These are phyloP conservation scores for Basipetospora chlamydospora DNA, from an alignment of 2,329 filamentous ascomycete genomes.

Conservation along the genomic window DNA sequence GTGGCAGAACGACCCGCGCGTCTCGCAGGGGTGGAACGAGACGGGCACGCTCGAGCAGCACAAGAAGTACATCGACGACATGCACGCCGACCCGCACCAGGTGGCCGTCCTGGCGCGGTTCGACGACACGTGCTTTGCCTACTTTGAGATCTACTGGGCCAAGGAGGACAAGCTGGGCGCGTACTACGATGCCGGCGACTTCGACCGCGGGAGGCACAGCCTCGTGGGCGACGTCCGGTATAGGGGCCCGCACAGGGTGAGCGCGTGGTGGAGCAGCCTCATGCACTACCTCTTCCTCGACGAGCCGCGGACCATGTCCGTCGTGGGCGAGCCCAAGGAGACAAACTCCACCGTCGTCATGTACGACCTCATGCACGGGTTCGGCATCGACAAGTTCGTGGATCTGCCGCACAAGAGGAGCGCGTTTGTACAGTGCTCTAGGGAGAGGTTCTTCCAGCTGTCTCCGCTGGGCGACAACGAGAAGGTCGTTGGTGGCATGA, in stretches of 20 bases:
- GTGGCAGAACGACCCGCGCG: slow-evolving; percentile 75
- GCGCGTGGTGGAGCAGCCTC: slow-evolving; percentile 45
- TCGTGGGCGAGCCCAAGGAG: slow-evolving; percentile 58
- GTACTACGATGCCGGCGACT: slow-evolving; percentile 40
- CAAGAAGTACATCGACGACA: slow-evolving; percentile 51
- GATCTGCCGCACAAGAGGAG: slow-evolving; percentile 60
- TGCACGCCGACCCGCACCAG: slow-evolving; percentile 59
- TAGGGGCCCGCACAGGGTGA: slow-evolving; percentile 45
- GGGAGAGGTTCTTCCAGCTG: slow-evolving; percentile 57
- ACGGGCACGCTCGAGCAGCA: slow-evolving; percentile 64
- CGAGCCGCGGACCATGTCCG: slow-evolving; percentile 39
- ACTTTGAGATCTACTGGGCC: slow-evolving; percentile 72
- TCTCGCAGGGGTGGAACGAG: slow-evolving; percentile 68
- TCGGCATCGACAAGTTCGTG: slow-evolving; percentile 57
- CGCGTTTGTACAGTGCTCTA: slow-evolving; percentile 48
- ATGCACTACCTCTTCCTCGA: slow-evolving; percentile 51
- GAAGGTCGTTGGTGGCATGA: slow-evolving; percentile 38
- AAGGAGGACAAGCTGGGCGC: slow-evolving; percentile 43
- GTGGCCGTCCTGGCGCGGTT: slow-evolving; percentile 57
- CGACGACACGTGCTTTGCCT: slow-evolving; percentile 56
- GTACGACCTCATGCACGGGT: slow-evolving; percentile 62
- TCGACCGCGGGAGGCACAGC: slow-evolving; percentile 43
- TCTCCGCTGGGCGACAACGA: slow-evolving; percentile 41
- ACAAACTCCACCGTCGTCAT: slow-evolving; percentile 55
- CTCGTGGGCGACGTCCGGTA: slow-evolving; percentile 44